Percentiles rank a stretch among this genome's conserved stretches.
Conservation (phyloP, 371 early-diverging fungal genomes). For the Apophysomyces sp. region DNA sequence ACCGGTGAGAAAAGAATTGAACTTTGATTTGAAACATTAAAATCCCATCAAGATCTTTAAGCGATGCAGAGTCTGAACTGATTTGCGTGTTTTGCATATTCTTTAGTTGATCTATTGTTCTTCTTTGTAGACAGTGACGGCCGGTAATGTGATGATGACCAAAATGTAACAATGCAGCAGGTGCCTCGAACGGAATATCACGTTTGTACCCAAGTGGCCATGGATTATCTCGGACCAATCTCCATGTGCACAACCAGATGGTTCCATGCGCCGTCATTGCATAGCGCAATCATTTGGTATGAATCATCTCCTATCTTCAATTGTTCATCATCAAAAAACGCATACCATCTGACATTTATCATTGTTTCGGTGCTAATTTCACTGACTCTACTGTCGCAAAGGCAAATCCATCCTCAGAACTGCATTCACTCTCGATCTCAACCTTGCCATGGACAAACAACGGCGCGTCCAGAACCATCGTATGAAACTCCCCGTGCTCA, state of each 20-base stretch:
- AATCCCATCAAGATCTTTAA: too few species aligned
- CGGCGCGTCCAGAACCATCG: slow-evolving; percentile 55
- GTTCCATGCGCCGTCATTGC: background rate
- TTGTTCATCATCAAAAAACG: background rate
- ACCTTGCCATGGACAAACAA: slow-evolving; percentile 30
- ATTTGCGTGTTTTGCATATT: too few species aligned
- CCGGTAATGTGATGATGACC: too few species aligned
- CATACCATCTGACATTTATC: background rate
- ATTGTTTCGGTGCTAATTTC: background rate
- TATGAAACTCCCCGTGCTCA: slow-evolving; percentile 60
- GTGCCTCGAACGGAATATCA: background rate
- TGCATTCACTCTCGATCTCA: slow-evolving; percentile 9
- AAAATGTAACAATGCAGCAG: background rate
- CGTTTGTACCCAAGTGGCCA: background rate
- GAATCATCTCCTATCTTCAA: background rate
- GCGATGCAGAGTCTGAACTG: too few species aligned
- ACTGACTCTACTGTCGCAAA: background rate
- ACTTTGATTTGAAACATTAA: too few species aligned
- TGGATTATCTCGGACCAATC: background rate
- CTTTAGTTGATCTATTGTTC: too few species aligned
- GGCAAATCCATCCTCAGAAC: background rate
- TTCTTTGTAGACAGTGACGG: too few species aligned
- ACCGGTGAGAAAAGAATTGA: too few species aligned
- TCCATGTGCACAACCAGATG: background rate
- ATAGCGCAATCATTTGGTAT: background rate